phyloP scores from a whole-genome alignment of 805 yeast genomes.

The Allodekkera sacchari region DNA sequence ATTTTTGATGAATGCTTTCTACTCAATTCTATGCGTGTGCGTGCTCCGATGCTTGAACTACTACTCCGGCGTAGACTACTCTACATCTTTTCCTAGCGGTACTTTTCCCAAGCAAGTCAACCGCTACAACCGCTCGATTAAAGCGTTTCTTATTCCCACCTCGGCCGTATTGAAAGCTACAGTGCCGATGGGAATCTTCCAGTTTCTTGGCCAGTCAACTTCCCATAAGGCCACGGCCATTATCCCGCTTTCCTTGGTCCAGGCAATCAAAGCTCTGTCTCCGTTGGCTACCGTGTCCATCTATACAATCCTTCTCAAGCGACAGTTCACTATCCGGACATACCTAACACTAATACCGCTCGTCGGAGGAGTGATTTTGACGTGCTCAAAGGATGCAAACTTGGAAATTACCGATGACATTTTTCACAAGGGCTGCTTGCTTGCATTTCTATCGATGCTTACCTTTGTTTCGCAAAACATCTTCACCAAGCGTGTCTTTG shows the following conservation, averaged over 20 bases:
- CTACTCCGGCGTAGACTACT: slow-evolving; percentile 4
- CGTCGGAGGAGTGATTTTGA: slow-evolving; percentile 76
- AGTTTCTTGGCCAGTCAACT: slow-evolving; percentile 84
- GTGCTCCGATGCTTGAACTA: slow-evolving; percentile 24
- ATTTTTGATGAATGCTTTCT: slow-evolving; percentile 60
- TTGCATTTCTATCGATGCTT: slow-evolving; percentile 48
- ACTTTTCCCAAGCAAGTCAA: slow-evolving; percentile 35
- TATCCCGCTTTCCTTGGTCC: slow-evolving; percentile 92
- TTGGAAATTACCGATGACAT: slow-evolving; percentile 12
- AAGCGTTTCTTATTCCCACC: slow-evolving; percentile 47
- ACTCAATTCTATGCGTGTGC: slow-evolving; percentile 38
- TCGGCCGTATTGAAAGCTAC: slow-evolving; percentile 50
- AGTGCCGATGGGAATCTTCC: slow-evolving; percentile 92
- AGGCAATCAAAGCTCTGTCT: slow-evolving; percentile 85
- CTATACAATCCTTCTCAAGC: slow-evolving; percentile 54
- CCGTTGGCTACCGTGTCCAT: slow-evolving; percentile 84
- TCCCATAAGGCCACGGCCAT: slow-evolving; percentile 87
- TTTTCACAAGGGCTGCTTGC: slow-evolving; percentile 34
- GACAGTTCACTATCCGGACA: slow-evolving; percentile 52
- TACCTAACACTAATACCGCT: slow-evolving; percentile 75
- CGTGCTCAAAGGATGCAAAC: slow-evolving; percentile 43
- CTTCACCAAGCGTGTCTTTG: slow-evolving; percentile 66
- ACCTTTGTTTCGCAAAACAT: slow-evolving; percentile 75
- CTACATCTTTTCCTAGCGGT: slow-evolving; percentile 36
- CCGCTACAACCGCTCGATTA: slow-evolving; percentile 20